Percentiles rank a stretch among this genome's conserved stretches.
These are phyloP conservation scores for Mycena latifolia DNA, from an alignment of 768 basidiomycete species.

Conservation along the genomic window DNA sequence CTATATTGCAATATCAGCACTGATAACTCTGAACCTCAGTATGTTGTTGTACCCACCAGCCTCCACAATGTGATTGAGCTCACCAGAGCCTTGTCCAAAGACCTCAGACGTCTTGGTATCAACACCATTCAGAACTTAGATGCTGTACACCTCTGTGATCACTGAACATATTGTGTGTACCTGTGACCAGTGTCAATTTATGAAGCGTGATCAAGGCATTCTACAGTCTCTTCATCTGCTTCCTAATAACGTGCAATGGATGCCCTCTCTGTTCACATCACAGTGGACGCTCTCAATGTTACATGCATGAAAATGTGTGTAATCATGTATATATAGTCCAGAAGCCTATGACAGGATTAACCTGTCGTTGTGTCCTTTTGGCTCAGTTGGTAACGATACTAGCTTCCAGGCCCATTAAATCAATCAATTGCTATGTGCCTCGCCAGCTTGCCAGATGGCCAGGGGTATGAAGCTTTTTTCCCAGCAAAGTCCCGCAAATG, in stretches of 20 bases:
- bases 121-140: constrained; percentile 28
- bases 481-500: neutral
- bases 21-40: constrained; percentile 5
- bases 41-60: constrained; percentile 29
- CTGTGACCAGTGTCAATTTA: constrained; percentile 39
- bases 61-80: constrained; percentile 14
- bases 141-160: constrained; percentile 22
- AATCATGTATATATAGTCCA: too few species aligned
- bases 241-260: too few species aligned
- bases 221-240: constrained; percentile 38
- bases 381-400: too few species aligned
- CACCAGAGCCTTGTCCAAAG: constrained; percentile 21
- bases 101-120: constrained; percentile 38
- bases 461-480: neutral
- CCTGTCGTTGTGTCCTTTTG: too few species aligned
- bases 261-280: too few species aligned
- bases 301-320: too few species aligned
- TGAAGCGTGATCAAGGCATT: constrained; percentile 23
- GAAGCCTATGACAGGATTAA: too few species aligned
- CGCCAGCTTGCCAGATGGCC: constrained; percentile 1
- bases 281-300: too few species aligned
- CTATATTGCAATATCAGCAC: constrained; percentile 24
- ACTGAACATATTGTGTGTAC: constrained; percentile 29
- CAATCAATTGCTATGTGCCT: neutral
- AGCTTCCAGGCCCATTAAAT: too few species aligned